These are phyloP conservation scores for Steccherinum ochraceum DNA, from an alignment of 768 basidiomycete species.

Conservation along the genomic window DNA sequence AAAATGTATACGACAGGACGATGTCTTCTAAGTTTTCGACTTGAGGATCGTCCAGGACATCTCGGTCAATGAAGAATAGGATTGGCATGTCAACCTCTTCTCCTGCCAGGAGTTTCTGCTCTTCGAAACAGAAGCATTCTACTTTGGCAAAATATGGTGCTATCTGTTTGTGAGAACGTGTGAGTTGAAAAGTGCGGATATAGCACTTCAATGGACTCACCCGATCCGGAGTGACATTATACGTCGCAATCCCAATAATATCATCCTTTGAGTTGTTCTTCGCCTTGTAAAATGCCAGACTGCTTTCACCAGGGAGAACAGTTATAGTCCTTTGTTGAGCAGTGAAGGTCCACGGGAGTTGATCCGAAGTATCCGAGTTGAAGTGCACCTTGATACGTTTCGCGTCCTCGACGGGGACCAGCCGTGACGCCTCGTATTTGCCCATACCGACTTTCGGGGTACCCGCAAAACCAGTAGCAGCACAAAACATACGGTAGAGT, in stretches of 20 bases:
- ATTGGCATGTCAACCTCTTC: constrained; percentile 99
- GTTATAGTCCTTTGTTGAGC: constrained; percentile 87
- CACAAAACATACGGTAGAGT: constrained; percentile 96
- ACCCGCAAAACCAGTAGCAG: constrained; percentile 94
- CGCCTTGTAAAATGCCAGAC: constrained; percentile 93
- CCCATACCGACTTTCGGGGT: constrained; percentile 88
- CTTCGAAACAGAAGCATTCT: constrained; percentile 99
- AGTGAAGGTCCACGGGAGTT: constrained; percentile 88
- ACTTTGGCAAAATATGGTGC: constrained; percentile 99
- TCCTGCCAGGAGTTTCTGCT: constrained; percentile 88
- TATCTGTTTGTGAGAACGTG: constrained; percentile 54
- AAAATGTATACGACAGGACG: constrained; percentile 96
- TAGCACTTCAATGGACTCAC: constrained; percentile 43
- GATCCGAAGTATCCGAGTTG: constrained; percentile 87
- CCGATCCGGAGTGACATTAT: constrained; percentile 97
- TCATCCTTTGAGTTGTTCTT: constrained; percentile 81
- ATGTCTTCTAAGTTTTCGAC: constrained; percentile 86
- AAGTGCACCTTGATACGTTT: constrained; percentile 89
- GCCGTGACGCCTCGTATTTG: constrained; percentile 76
- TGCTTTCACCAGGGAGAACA: constrained; percentile 93
- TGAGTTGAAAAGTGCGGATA: not conserved
- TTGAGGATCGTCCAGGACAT: constrained; percentile 87
- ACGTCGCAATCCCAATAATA: constrained; percentile 97
- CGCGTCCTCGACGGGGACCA: constrained; percentile 65
- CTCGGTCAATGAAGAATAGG: constrained; percentile 98